phyloP scores from a whole-genome alignment of 2,329 filamentous ascomycete genomes.

The Sporothrix euskadiensis region DNA sequence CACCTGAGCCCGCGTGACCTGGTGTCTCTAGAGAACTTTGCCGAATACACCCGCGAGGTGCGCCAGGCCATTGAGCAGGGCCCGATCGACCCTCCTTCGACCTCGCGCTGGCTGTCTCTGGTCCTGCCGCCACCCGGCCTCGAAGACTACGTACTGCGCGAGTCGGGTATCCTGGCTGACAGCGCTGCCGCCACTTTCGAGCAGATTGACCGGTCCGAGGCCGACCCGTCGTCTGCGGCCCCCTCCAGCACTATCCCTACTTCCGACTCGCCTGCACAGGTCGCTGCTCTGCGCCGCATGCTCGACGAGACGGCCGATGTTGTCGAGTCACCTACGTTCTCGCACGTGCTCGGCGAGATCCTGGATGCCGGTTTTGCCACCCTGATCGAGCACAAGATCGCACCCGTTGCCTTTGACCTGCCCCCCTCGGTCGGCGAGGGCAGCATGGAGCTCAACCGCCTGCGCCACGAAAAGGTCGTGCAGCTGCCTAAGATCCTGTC shows the following conservation, averaged over 20 bases:
- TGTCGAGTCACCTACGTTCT: conserved; percentile 89
- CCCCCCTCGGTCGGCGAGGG: conserved; percentile 39
- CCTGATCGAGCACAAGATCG: conserved; percentile 79
- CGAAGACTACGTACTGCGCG: conserved; percentile 79
- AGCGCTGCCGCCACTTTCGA: conserved; percentile 44
- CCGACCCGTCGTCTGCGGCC: not conserved
- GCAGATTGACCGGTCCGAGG: conserved; percentile 29
- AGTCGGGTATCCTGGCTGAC: conserved; percentile 74
- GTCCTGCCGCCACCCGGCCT: conserved; percentile 76
- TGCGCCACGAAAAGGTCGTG: conserved; percentile 61
- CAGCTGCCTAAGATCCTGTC: conserved; percentile 83
- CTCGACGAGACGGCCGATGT: conserved; percentile 95
- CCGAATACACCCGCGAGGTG: conserved; percentile 78
- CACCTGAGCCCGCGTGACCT: conserved; percentile 84
- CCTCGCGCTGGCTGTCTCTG: conserved; percentile 71
- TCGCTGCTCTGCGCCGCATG: conserved; percentile 70
- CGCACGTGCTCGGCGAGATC: conserved; percentile 79
- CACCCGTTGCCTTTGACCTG: conserved; percentile 73
- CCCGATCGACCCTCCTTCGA: conserved; percentile 28
- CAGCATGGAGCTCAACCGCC: conserved; percentile 53
- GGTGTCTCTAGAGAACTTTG: conserved; percentile 76
- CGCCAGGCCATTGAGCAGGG: conserved; percentile 74
- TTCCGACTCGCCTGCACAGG: conserved; percentile 38
- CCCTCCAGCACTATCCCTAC: not conserved
- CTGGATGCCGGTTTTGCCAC: conserved; percentile 86